phyloP scores from a whole-genome alignment of 495 filamentous ascomycete species.

The Thermothielavioides terrestris region DNA sequence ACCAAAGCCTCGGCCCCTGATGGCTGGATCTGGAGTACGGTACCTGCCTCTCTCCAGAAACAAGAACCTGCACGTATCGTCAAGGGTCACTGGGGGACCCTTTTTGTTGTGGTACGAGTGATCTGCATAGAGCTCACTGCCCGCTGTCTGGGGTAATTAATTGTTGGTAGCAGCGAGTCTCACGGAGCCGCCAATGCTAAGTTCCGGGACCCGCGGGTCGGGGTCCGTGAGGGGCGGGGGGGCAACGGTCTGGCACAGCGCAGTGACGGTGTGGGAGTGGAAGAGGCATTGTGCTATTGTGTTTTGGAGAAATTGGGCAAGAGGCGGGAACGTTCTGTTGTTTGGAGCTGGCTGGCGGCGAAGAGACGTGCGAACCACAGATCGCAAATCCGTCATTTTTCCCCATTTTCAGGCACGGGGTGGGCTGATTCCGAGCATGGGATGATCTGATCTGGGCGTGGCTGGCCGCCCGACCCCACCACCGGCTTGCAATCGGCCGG shows the following conservation, averaged over 20 bases:
- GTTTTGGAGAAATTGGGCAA: no score
- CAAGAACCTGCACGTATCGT: not conserved
- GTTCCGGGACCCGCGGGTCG: no score
- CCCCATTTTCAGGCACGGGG: constrained; percentile 5
- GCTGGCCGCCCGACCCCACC: constrained; percentile 4
- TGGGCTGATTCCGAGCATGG: constrained; percentile 26
- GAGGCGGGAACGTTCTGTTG: constrained; percentile 8
- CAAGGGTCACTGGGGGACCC: constrained; percentile 2
- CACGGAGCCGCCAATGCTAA: not conserved
- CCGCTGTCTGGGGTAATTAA: no score
- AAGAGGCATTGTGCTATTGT: not conserved
- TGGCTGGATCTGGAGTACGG: not conserved
- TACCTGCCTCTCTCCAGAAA: not conserved
- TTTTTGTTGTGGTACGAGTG: constrained; percentile 5
- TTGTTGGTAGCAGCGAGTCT: not conserved
- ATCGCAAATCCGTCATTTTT: constrained; percentile 8
- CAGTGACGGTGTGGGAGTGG: not conserved
- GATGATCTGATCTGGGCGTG: constrained; percentile 24
- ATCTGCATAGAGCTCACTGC: not conserved
- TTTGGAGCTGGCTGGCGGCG: not conserved
- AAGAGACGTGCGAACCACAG: constrained; percentile 17
- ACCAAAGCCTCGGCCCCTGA: not conserved
- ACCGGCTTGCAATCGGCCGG: not conserved
- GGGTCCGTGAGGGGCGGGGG: no score
- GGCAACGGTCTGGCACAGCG: not conserved